Evolutionary conservation across 164 flowering plant species (phyloP).

Genomic region (Sextonia rubra): DNA sequence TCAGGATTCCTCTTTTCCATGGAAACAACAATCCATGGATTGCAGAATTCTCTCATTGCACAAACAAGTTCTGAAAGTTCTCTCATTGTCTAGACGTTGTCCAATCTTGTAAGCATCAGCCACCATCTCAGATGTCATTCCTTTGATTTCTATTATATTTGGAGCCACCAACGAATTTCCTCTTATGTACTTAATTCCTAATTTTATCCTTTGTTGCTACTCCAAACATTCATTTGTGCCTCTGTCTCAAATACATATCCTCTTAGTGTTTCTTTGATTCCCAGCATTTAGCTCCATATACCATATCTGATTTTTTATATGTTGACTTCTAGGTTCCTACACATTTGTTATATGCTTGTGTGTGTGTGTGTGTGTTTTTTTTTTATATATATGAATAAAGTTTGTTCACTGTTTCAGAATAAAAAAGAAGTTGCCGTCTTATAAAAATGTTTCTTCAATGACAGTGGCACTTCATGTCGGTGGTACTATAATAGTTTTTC

Average conservation of each 20-base stretch:
- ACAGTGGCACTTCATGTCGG: neutral
- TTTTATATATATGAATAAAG: too few species aligned
- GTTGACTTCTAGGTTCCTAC: too few species aligned
- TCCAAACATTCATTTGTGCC: neutral
- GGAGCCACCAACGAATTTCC: neutral
- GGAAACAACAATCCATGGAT: too few species aligned
- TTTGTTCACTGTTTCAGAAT: too few species aligned
- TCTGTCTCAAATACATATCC: neutral
- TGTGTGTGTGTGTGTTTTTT: too few species aligned
- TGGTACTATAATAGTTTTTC: neutral
- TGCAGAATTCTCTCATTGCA: too few species aligned
- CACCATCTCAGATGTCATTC: neutral
- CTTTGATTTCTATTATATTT: too few species aligned
- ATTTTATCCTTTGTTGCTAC: neutral
- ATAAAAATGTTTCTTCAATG: neutral
- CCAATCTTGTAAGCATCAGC: neutral
- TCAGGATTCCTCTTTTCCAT: too few species aligned
- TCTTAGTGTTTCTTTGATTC: neutral
- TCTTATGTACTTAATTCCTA: neutral
- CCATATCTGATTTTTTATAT: neutral
- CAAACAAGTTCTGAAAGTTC: too few species aligned
- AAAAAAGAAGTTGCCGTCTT: neutral
- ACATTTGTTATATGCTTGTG: too few species aligned
- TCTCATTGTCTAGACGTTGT: too few species aligned
- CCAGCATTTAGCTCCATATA: neutral